Conservation (phyloP, 2,329 filamentous ascomycete genomes). For the Verticillium alfalfae region DNA sequence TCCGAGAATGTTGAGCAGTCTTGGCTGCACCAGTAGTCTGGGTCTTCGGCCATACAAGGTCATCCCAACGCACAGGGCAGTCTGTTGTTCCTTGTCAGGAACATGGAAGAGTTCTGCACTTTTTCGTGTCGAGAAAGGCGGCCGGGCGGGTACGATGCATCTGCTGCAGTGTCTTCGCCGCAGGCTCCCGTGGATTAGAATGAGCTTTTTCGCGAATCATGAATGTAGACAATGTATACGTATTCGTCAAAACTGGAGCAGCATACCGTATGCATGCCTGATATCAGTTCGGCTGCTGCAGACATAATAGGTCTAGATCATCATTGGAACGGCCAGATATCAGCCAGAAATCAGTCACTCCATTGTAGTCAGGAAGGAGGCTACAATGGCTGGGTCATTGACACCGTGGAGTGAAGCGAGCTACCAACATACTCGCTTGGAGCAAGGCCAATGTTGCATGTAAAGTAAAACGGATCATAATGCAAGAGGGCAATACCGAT, state of each 20-base stretch:
- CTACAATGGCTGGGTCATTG: background rate
- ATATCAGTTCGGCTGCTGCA: background rate
- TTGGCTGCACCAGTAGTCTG: background rate
- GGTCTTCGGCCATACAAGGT: background rate
- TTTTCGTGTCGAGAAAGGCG: constrained; percentile 15
- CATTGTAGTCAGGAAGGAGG: too few species aligned
- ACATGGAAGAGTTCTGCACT: constrained; percentile 6
- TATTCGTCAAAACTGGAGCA: constrained; percentile 5
- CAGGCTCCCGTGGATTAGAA: constrained; percentile 28
- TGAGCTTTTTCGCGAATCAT: constrained; percentile 17
- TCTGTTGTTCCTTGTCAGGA: constrained; percentile 1
- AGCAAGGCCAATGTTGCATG: too few species aligned
- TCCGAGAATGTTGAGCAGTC: background rate
- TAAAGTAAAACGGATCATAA: too few species aligned
- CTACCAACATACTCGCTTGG: too few species aligned
- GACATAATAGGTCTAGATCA: background rate
- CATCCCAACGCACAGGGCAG: background rate
- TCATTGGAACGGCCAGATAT: background rate
- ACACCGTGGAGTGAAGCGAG: background rate
- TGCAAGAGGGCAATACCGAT: too few species aligned
- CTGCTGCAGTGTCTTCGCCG: constrained; percentile 25
- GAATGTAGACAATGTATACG: constrained; percentile 4
- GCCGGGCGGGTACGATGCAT: background rate
- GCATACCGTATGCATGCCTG: background rate
- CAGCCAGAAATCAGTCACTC: background rate